Evolutionary conservation across 352 stramenopile genomes (phyloP).

Genomic region (Phytophthora quininea): DNA sequence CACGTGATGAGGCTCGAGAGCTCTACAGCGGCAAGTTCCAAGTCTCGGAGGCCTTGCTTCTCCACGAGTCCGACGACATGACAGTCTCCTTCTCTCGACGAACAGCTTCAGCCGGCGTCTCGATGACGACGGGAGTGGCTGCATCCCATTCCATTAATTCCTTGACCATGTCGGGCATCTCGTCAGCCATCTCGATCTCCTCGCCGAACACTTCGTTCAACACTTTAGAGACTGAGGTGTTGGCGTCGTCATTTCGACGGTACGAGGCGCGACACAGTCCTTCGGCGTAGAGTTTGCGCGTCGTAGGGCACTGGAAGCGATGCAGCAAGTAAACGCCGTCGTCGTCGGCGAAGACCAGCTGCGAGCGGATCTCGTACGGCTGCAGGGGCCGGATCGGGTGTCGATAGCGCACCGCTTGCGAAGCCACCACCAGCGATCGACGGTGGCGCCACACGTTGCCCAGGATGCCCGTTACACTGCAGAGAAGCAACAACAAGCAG

Average conservation of each 20-base stretch:
- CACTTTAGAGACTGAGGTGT: constrained; percentile 32
- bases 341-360: constrained; percentile 52
- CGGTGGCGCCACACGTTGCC: constrained; percentile 54
- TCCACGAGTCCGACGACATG: constrained; percentile 1
- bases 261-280: constrained; percentile 49
- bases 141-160: constrained; percentile 54
- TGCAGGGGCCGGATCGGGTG: constrained; percentile 62
- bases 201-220: constrained; percentile 37
- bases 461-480: constrained; percentile 56
- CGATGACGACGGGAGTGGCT: constrained; percentile 33
- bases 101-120: constrained; percentile 22
- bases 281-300: constrained; percentile 64
- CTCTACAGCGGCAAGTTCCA: constrained; percentile 44
- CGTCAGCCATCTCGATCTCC: constrained; percentile 11
- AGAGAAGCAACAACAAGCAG: not conserved
- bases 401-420: constrained; percentile 63
- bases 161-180: constrained; percentile 52
- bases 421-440: constrained; percentile 62
- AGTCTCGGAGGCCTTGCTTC: constrained; percentile 9
- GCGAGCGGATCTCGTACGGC: constrained; percentile 62
- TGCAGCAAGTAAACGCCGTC: constrained; percentile 69
- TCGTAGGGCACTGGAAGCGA: constrained; percentile 64
- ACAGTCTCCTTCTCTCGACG: constrained; percentile 23
- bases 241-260: constrained; percentile 15
- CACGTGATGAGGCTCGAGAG: not conserved